A percentile compares a stretch with the other conserved stretches of the same genome.
phyloP scores from a whole-genome alignment of 2,329 filamentous ascomycete genomes.

The Sporothrix luriei region DNA sequence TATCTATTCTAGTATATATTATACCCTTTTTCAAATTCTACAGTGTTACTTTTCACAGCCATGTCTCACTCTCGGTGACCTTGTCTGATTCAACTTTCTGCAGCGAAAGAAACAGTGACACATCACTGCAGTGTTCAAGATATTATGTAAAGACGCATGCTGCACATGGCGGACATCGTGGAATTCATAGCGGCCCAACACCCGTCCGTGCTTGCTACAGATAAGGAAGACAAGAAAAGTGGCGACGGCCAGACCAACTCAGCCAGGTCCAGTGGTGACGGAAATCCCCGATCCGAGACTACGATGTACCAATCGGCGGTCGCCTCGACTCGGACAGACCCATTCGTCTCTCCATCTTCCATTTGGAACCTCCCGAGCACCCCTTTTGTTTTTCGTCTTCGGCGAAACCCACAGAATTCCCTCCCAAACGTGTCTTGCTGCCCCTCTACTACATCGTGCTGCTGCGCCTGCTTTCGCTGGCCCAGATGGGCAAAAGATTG shows the following conservation, averaged over 20 bases:
- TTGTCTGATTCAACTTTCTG: too few relatives aligned
- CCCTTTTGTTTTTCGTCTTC: background rate
- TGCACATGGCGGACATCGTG: background rate
- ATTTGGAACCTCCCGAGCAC: background rate
- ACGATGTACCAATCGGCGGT: background rate
- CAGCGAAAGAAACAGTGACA: background rate
- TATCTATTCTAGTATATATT: conserved; percentile 17
- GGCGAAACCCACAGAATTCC: background rate
- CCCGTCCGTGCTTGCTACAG: background rate
- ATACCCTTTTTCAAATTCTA: conserved; percentile 23
- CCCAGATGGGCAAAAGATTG: background rate
- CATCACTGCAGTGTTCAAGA: background rate
- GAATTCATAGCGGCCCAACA: background rate
- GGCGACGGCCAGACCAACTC: background rate
- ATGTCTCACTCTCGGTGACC: background rate
- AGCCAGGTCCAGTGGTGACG: background rate
- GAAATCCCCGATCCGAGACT: too few relatives aligned
- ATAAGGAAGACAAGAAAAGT: background rate
- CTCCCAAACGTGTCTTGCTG: background rate
- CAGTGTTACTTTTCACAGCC: background rate
- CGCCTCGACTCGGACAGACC: background rate
- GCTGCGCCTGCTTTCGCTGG: background rate
- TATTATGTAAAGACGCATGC: background rate
- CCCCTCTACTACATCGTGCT: conserved; percentile 20
- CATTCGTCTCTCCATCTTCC: background rate